phyloP scores from a whole-genome alignment of 805 yeast species.

The Kazachstania viticola region DNA sequence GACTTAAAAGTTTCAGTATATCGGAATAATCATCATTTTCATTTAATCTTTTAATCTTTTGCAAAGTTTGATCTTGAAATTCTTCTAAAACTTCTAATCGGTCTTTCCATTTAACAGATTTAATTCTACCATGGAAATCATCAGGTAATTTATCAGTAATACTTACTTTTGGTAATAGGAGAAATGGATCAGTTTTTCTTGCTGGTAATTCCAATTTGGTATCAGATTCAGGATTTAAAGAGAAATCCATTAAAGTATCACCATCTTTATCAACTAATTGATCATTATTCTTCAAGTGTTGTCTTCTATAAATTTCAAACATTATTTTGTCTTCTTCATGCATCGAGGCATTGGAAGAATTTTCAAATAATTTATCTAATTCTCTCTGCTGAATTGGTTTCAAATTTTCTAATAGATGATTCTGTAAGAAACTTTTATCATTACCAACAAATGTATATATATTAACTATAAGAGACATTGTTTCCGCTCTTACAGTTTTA shows the following conservation, averaged over 20 bases:
- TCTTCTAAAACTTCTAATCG: constrained; percentile 77
- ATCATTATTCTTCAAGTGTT: not conserved
- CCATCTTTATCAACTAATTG: constrained; percentile 27
- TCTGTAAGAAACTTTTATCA: constrained; percentile 36
- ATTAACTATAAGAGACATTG: constrained; percentile 56
- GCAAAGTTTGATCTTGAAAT: constrained; percentile 31
- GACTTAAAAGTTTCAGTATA: constrained; percentile 52
- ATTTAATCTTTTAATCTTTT: constrained; percentile 44
- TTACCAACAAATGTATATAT: constrained; percentile 64
- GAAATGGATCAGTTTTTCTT: constrained; percentile 49
- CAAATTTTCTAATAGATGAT: constrained; percentile 51
- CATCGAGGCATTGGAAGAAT: constrained; percentile 9
- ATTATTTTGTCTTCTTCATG: constrained; percentile 2
- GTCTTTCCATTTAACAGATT: constrained; percentile 79
- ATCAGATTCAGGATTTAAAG: not conserved
- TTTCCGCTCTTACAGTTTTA: constrained; percentile 69
- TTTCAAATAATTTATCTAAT: constrained; percentile 50
- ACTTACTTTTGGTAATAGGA: constrained; percentile 57
- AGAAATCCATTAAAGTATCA: constrained; percentile 25
- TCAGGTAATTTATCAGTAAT: constrained; percentile 55
- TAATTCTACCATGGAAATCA: constrained; percentile 42
- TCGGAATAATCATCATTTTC: constrained; percentile 50
- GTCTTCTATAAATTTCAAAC: constrained; percentile 10
- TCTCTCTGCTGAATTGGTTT: constrained; percentile 92
- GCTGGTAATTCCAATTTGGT: too few relatives aligned